Base-by-base conservation (phyloP, 176 grass and related monocot species). In the Rhipidocladum racemiflorum region DNA sequence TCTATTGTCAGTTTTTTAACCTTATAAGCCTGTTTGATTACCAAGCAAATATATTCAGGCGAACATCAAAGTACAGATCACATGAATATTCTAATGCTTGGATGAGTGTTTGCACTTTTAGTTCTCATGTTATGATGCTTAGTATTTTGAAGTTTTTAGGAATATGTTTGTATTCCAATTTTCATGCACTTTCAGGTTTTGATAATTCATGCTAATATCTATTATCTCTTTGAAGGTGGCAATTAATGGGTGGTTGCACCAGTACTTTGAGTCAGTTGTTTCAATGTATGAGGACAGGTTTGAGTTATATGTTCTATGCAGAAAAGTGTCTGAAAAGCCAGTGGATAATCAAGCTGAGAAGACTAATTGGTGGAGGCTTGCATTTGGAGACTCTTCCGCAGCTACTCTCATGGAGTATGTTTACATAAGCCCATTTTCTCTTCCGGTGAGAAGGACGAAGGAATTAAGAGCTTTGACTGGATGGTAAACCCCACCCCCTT, bases 281-380 rank as follows among this genome's bases (percentile, higher is more conserved):
- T 83, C 89, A 61, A 99, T 99, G 92, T 99, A 90, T 6, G 96
- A 99, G 74, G 96, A 99, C 81, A 84, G 85, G 68, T 91, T 91
- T 35, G 89, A 99, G 79, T 68, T 99, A 74, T 91, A 93, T 79
- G 76, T 95, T 70, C 74, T 99, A 50, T 61, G 50, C 60, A 94
- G 81, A 82, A 87, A 93, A 57, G 15, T 66, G 51, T 62, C 82
- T 82, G 82, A 91, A 68, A 85, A 81, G 25, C 3, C 76, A 84
- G 67, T 39, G 0, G 75, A 87, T 46, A 93, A 72, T 70, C 64
- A 76, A 70, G 38, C 80, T 21, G 64, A 83, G 45, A 83, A 68
- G 61, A 72, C 83, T 73, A 91, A 81, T 63, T 99, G 92, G 91
- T 89, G 90, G 85, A 91, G 61, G 49, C 44, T 85, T 87, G 74